phyloP scores from a whole-genome alignment of 495 filamentous ascomycete species.

The Parachaetomium inaequale region DNA sequence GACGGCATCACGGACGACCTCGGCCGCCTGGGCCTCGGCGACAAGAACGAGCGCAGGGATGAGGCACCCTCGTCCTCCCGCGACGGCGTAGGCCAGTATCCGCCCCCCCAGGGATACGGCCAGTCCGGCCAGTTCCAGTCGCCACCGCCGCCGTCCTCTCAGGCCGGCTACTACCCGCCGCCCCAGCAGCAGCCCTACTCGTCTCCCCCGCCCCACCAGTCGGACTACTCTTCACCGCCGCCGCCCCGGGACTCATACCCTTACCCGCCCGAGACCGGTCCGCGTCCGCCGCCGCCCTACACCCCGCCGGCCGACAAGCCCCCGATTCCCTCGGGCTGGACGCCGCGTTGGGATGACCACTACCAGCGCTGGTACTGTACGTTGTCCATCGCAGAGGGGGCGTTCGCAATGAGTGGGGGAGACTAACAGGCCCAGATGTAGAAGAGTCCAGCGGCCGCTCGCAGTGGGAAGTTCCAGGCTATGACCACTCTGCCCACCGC shows the following conservation, averaged over 20 bases:
- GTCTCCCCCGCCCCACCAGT: constrained; percentile 3
- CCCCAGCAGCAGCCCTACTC: constrained; percentile 10
- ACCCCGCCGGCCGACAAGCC: constrained; percentile 46
- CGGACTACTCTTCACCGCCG: constrained; percentile 22
- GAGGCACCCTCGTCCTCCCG: constrained; percentile 4
- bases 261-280: constrained; percentile 9
- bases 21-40: constrained; percentile 20
- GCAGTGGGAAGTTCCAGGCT: constrained; percentile 56
- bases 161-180: constrained; percentile 8
- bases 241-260: neutral
- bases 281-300: constrained; percentile 39
- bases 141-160: neutral
- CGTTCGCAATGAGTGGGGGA: neutral
- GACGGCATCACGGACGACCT: constrained; percentile 27
- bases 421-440: constrained; percentile 30
- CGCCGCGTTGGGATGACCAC: constrained; percentile 55
- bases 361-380: constrained; percentile 55
- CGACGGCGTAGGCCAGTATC: constrained; percentile 12
- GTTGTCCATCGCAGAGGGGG: neutral
- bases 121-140: constrained; percentile 20
- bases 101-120: constrained; percentile 31
- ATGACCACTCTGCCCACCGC: constrained; percentile 10
- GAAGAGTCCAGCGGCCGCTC: constrained; percentile 56
- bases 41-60: constrained; percentile 20
- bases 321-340: constrained; percentile 57